Evolutionary conservation across 345 rosid species (phyloP).

Genomic region (Citrus hindsii): DNA sequence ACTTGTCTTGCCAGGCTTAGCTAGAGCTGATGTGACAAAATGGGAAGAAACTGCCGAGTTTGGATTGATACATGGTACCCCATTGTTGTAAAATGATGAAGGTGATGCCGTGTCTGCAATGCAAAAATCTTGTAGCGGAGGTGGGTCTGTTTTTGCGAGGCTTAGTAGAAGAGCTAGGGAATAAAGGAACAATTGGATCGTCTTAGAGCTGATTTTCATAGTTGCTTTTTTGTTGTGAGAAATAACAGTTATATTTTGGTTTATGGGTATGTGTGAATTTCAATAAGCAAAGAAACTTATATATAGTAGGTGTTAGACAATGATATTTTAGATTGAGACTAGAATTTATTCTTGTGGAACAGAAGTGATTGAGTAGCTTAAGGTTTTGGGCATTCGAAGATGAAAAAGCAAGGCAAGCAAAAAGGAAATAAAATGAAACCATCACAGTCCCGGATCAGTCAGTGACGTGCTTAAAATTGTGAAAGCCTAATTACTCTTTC

Average conservation of each 20-base stretch:
- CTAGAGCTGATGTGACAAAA: constrained; percentile 58
- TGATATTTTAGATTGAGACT: not conserved
- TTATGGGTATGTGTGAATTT: constrained; percentile 8
- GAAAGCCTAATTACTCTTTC: not conserved
- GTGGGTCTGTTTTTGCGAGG: constrained; percentile 49
- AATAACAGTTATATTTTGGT: not conserved
- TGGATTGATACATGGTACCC: constrained; percentile 58
- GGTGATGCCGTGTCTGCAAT: constrained; percentile 41
- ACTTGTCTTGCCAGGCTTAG: constrained; percentile 40
- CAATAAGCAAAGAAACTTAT: not conserved
- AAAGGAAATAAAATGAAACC: not conserved
- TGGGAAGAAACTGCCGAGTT: constrained; percentile 26
- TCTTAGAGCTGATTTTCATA: constrained; percentile 15
- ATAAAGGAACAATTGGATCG: constrained; percentile 13
- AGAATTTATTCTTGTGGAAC: not conserved
- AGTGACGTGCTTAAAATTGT: not conserved
- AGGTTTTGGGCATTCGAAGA: constrained; percentile 44
- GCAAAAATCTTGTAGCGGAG: constrained; percentile 77
- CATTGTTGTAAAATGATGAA: constrained; percentile 37
- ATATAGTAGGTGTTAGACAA: constrained; percentile 29
- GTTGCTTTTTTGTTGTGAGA: not conserved
- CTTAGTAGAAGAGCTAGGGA: constrained; percentile 32
- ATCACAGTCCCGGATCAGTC: not conserved
- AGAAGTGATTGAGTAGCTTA: constrained; percentile 51
- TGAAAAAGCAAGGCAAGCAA: constrained; percentile 48